Conservation (phyloP, 176 grass and related monocot species). For the Paspalum vaginatum region DNA sequence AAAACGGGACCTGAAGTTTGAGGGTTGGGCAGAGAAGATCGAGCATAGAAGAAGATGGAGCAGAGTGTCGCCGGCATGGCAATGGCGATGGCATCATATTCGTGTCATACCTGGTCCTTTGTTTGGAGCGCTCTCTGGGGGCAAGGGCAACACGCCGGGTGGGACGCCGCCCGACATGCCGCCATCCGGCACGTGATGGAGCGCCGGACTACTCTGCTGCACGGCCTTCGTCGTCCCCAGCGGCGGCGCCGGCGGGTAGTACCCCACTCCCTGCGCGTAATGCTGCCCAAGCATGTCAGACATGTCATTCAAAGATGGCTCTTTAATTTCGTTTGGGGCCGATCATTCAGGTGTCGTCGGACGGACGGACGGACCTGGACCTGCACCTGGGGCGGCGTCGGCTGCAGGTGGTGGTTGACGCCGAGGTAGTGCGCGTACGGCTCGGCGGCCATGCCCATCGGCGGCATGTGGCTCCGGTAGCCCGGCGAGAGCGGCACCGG, state of each 20-base stretch:
- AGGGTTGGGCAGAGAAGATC: too few species aligned
- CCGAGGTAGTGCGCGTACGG: constrained; percentile 61
- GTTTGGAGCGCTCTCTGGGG: constrained; percentile 42
- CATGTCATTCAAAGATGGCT: too few species aligned
- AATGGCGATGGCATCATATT: too few species aligned
- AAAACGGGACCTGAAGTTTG: too few species aligned
- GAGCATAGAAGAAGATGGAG: too few species aligned
- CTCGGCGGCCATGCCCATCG: constrained; percentile 46
- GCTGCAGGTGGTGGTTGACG: constrained; percentile 63
- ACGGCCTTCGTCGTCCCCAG: constrained; percentile 56
- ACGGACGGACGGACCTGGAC: constrained; percentile 16
- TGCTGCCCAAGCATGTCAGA: constrained; percentile 44
- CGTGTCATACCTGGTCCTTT: constrained; percentile 49
- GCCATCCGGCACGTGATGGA: constrained; percentile 6
- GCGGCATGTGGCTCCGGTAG: constrained; percentile 53
- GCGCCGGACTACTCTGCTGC: constrained; percentile 48
- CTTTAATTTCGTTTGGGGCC: too few species aligned
- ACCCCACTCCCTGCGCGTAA: constrained; percentile 64
- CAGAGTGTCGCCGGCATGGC: too few species aligned
- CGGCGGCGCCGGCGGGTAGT: constrained; percentile 39
- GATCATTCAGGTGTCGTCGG: too few species aligned
- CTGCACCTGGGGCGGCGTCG: constrained; percentile 49
- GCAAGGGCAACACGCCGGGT: constrained; percentile 33
- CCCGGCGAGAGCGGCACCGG: constrained; percentile 44
- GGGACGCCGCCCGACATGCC: constrained; percentile 20